Conservation (phyloP, 805 yeast species). For the Komagataella kurtzmanii region DNA sequence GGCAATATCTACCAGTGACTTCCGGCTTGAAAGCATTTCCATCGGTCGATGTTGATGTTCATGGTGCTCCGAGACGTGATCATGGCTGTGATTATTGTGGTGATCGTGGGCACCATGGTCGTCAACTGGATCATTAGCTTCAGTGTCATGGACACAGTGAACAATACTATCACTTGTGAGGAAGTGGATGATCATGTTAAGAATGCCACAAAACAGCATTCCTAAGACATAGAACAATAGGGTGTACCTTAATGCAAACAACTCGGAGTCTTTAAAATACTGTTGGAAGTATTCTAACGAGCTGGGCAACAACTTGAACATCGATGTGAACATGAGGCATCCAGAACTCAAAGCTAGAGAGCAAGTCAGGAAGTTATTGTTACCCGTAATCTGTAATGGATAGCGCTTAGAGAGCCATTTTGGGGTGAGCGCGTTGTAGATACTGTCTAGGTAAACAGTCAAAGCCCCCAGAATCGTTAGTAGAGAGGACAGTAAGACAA, state of each 20-base stretch:
- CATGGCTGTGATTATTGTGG: conserved; percentile 2
- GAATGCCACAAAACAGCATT: conserved; percentile 36
- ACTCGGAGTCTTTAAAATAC: background rate
- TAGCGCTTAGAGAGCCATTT: conserved; percentile 18
- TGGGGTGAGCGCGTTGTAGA: conserved; percentile 33
- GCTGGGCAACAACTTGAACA: conserved; percentile 68
- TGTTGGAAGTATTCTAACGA: conserved; percentile 30
- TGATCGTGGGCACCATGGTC: conserved; percentile 5
- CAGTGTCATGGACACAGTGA: conserved; percentile 57
- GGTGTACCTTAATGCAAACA: background rate
- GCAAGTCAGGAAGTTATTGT: conserved; percentile 53
- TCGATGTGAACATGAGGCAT: conserved; percentile 65
- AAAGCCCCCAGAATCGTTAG: conserved; percentile 65
- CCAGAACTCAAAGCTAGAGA: conserved; percentile 76
- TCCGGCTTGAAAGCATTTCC: background rate
- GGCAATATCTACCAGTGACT: conserved; percentile 2
- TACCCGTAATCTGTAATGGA: conserved; percentile 42
- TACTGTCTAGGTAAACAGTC: conserved; percentile 46
- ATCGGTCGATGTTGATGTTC: background rate
- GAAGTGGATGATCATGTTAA: conserved; percentile 59
- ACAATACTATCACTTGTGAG: conserved; percentile 72
- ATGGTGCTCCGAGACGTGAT: background rate
- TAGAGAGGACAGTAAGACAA: conserved; percentile 50
- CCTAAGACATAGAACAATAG: conserved; percentile 28
- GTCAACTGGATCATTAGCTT: conserved; percentile 13